Conservation (phyloP, 1,284 basidiomycete genomes). For the Grifola frondosa region DNA sequence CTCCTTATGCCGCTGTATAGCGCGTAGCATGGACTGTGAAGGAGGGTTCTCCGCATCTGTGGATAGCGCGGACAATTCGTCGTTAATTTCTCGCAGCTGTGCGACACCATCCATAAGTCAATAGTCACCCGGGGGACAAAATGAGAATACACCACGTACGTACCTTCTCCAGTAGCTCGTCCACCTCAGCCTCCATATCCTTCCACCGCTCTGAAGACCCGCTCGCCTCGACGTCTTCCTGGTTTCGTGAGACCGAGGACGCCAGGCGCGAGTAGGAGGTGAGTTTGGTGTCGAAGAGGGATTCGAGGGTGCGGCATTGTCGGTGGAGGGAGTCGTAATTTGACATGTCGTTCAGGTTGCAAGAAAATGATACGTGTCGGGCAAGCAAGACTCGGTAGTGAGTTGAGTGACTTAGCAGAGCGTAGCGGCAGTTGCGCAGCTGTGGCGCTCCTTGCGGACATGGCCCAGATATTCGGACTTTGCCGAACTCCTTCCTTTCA, state of each 20-base stretch:
- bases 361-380: no score
- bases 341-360: constrained; percentile 49
- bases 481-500: background rate
- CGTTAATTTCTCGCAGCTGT: constrained; percentile 83
- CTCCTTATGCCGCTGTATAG: constrained; percentile 89
- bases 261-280: constrained; percentile 87
- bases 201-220: constrained; percentile 71
- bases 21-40: constrained; percentile 83
- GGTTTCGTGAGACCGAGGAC: constrained; percentile 62
- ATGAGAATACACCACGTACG: constrained; percentile 18
- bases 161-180: constrained; percentile 87
- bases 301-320: constrained; percentile 89
- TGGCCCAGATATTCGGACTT: background rate
- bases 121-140: constrained; percentile 4
- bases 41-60: constrained; percentile 74
- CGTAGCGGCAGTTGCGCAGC: background rate
- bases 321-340: constrained; percentile 79
- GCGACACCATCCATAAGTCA: constrained; percentile 15
- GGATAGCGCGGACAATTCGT: constrained; percentile 67
- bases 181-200: constrained; percentile 85
- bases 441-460: background rate
- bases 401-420: no score
- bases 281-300: constrained; percentile 87
- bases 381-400: no score
- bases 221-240: constrained; percentile 68